Percentiles rank a stretch among this genome's conserved stretches.
phyloP scores from a whole-genome alignment of 805 yeast species.

The Candida sakaeoensis region DNA sequence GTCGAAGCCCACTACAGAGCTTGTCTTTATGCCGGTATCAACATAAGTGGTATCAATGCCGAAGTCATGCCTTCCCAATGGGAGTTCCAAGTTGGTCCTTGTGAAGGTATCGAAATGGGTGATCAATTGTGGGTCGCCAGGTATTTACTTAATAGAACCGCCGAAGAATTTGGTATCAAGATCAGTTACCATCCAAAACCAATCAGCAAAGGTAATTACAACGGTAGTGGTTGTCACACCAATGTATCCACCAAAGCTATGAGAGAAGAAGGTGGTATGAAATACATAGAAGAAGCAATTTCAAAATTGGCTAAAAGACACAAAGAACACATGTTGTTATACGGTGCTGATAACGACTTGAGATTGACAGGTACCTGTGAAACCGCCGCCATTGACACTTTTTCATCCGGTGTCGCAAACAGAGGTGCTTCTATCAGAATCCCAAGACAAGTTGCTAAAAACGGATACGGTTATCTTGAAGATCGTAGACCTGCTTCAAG shows the following conservation, averaged over 20 bases:
- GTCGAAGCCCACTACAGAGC: conserved; percentile 99
- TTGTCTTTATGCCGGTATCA: conserved; percentile 87
- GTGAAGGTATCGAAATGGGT: conserved; percentile 94
- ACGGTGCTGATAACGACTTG: conserved; percentile 91
- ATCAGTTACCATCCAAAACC: conserved; percentile 99
- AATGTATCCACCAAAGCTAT: conserved; percentile 89
- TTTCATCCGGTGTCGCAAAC: conserved; percentile 98
- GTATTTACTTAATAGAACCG: conserved; percentile 87
- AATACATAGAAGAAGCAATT: conserved; percentile 86
- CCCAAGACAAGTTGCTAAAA: conserved; percentile 98
- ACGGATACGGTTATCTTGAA: conserved; percentile 97
- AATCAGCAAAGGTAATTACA: conserved; percentile 92
- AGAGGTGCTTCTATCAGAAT: conserved; percentile 99
- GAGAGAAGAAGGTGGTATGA: conserved; percentile 97
- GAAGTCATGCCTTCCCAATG: conserved; percentile 99
- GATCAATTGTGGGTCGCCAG: conserved; percentile 97
- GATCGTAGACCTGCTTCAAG: conserved; percentile 99
- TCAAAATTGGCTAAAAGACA: conserved; percentile 94
- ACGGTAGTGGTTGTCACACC: conserved; percentile 99
- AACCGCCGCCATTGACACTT: conserved; percentile 89
- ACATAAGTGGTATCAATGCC: conserved; percentile 95
- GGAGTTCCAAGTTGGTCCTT: conserved; percentile 99
- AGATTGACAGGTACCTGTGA: conserved; percentile 98
- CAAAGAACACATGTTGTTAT: conserved; percentile 89
- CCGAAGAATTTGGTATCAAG: conserved; percentile 98